Evolutionary conservation across 2,329 filamentous ascomycete genomes (phyloP).

Genomic region (Periconia macrospinosa): DNA sequence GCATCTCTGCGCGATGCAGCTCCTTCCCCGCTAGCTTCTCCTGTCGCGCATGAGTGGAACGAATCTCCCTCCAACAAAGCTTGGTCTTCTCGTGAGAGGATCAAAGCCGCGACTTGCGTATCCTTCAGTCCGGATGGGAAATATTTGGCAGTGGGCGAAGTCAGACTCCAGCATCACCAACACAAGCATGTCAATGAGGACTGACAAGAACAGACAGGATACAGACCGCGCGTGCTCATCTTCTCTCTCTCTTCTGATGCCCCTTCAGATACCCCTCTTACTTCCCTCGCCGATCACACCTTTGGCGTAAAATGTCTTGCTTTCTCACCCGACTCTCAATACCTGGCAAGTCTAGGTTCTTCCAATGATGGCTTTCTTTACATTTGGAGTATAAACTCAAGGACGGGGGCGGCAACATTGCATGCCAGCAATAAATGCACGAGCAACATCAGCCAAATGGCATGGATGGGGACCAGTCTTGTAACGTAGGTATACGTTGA

Average conservation of each 20-base stretch:
- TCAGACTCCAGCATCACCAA: conserved; percentile 34
- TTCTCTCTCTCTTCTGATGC: conserved; percentile 78
- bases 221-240: conserved; percentile 86
- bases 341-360: conserved; percentile 83
- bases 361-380: conserved; percentile 94
- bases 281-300: conserved; percentile 84
- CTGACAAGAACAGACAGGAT: conserved; percentile 68
- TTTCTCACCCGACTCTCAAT: conserved; percentile 85
- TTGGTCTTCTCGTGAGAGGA: conserved; percentile 86
- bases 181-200: neutral
- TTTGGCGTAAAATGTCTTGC: conserved; percentile 87
- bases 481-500: conserved; percentile 60
- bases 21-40: conserved; percentile 48
- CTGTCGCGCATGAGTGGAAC: conserved; percentile 50
- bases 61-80: conserved; percentile 69
- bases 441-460: conserved; percentile 79
- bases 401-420: conserved; percentile 76
- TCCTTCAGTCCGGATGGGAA: conserved; percentile 84
- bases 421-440: conserved; percentile 92
- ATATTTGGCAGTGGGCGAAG: conserved; percentile 88
- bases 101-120: conserved; percentile 92
- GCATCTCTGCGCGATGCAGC: conserved; percentile 54
- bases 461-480: conserved; percentile 83
- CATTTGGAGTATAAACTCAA: conserved; percentile 84
- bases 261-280: conserved; percentile 78